Evolutionary conservation across 1,284 basidiomycete species (phyloP).

Genomic region (Puccinia horiana): DNA sequence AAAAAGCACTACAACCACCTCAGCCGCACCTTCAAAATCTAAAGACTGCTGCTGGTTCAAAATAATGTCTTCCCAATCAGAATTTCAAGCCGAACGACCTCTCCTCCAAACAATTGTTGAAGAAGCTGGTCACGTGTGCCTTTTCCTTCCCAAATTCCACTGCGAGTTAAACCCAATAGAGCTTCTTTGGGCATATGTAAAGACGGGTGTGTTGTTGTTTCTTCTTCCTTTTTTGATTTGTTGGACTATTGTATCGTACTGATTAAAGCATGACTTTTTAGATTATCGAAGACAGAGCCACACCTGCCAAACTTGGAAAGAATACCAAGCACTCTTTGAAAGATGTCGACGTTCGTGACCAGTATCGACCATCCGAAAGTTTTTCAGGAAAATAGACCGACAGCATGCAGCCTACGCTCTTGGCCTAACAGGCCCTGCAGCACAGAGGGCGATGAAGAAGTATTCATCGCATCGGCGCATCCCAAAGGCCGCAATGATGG

Average conservation of each 20-base stretch:
- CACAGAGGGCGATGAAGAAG: conserved; percentile 16
- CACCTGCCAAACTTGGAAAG: neutral
- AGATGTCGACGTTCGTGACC: neutral
- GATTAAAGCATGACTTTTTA: neutral
- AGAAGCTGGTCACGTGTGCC: conserved; percentile 20
- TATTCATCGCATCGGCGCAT: conserved; percentile 8
- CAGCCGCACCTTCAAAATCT: too few relatives aligned
- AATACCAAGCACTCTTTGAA: conserved; percentile 3
- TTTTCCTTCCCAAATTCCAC: conserved; percentile 22
- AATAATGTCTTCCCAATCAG: neutral
- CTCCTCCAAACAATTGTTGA: conserved; percentile 38
- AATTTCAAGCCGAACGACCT: neutral
- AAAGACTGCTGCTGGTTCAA: neutral
- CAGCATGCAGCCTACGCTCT: conserved; percentile 16
- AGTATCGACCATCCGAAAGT: neutral
- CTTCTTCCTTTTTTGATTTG: neutral
- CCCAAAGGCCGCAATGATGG: conserved; percentile 14
- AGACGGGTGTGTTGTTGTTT: conserved; percentile 18
- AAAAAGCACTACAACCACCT: too few relatives aligned
- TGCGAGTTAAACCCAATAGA: conserved; percentile 32
- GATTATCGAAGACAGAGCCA: conserved; percentile 3
- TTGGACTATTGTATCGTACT: neutral
- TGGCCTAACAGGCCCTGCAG: neutral
- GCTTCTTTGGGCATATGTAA: conserved; percentile 22
- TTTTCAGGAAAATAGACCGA: conserved; percentile 15